Percentiles rank a stretch among this genome's conserved stretches.
Evolutionary conservation across 805 yeast genomes (phyloP).

Genomic region (Kazachstania viticola): DNA sequence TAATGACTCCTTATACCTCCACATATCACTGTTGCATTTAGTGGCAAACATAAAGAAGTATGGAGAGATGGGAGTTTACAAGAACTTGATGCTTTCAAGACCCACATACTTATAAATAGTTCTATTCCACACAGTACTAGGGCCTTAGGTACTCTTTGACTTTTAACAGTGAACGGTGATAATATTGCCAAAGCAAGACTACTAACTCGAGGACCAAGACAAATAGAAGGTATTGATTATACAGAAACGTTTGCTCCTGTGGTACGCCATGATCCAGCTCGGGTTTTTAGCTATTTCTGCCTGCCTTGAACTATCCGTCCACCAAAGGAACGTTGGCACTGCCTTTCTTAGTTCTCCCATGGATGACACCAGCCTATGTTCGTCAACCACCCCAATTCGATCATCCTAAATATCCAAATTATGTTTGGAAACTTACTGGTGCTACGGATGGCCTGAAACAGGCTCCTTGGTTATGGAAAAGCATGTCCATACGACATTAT

Average conservation of each 20-base stretch:
- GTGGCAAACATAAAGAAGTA: too few species aligned
- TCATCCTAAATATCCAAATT: not conserved
- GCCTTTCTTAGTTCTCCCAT: conserved; percentile 3
- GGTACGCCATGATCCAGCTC: conserved; percentile 9
- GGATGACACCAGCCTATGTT: conserved; percentile 1
- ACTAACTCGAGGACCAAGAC: conserved; percentile 18
- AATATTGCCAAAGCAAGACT: conserved; percentile 14
- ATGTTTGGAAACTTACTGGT: conserved; percentile 3
- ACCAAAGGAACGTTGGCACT: conserved; percentile 15
- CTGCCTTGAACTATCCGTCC: not conserved
- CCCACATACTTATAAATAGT: conserved; percentile 3
- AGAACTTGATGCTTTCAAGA: conserved; percentile 2
- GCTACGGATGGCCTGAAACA: conserved; percentile 5
- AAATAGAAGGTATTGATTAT: conserved; percentile 15
- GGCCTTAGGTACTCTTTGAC: conserved; percentile 9
- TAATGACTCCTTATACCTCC: too few species aligned
- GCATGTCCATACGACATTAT: conserved; percentile 19
- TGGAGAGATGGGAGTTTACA: conserved; percentile 3
- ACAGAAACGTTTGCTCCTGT: conserved; percentile 20
- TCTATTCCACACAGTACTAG: conserved; percentile 3
- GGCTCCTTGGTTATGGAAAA: conserved; percentile 18
- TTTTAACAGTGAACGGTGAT: conserved; percentile 7
- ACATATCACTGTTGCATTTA: too few species aligned
- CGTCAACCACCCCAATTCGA: conserved; percentile 1
- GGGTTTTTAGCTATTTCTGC: conserved; percentile 4